Conservation (phyloP, 169 alveolate genomes). For the Besnoitia besnoiti region DNA sequence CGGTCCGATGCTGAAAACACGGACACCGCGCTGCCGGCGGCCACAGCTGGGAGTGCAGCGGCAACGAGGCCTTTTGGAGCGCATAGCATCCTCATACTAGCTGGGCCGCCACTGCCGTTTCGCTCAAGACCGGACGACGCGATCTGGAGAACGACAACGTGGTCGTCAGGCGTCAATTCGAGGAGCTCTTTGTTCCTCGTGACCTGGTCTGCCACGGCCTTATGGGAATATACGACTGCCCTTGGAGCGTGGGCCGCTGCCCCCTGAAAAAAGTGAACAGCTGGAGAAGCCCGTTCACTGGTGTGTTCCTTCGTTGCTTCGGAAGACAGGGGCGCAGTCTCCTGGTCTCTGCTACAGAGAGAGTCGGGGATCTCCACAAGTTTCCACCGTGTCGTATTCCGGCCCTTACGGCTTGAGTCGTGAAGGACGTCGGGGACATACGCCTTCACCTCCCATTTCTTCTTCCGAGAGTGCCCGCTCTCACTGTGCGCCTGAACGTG, state of each 20-base stretch:
- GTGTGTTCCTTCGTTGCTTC: background rate
- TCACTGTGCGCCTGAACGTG: background rate
- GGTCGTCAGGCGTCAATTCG: background rate
- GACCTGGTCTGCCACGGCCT: slow-evolving; percentile 8
- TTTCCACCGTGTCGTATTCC: slow-evolving; percentile 3
- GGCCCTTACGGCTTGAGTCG: background rate
- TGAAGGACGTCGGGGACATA: slow-evolving; percentile 21
- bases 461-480: too few species aligned
- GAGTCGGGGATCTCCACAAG: background rate
- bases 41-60: slow-evolving; percentile 31
- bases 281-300: background rate
- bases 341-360: background rate
- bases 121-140: background rate
- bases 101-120: background rate
- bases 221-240: background rate
- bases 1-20: background rate
- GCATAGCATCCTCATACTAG: slow-evolving; percentile 6
- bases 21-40: slow-evolving; percentile 4
- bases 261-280: background rate
- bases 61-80: slow-evolving; percentile 28
- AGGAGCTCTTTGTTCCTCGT: background rate
- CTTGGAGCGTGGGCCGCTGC: slow-evolving; percentile 4
- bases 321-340: background rate
- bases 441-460: background rate
- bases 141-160: background rate